Evolutionary conservation across 2,329 filamentous ascomycete species (phyloP).

Genomic region (Ilyonectria sp.): DNA sequence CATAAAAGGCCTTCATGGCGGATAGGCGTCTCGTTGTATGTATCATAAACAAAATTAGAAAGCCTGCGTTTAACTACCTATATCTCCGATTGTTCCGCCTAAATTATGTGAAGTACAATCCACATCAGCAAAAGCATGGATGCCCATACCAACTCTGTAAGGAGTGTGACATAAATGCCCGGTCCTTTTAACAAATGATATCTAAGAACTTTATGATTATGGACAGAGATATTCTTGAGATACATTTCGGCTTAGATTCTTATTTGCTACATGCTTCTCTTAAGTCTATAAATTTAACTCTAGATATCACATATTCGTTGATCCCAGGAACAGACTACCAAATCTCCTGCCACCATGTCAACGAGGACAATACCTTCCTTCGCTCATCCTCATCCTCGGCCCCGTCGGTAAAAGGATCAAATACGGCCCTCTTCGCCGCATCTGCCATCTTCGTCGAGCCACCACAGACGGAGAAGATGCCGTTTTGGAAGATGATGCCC

Average conservation of each 20-base stretch:
- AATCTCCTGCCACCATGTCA: conserved; percentile 72
- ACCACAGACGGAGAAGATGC: conserved; percentile 69
- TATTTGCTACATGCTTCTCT: not conserved
- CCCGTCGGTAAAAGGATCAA: conserved; percentile 62
- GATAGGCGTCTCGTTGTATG: not conserved
- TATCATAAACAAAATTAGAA: not conserved
- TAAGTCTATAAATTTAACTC: not conserved
- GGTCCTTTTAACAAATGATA: too few species aligned
- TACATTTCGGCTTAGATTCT: not conserved
- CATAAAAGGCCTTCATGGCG: not conserved
- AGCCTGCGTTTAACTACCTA: not conserved
- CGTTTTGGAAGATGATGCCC: conserved; percentile 54
- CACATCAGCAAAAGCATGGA: too few species aligned
- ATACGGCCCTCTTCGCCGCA: conserved; percentile 67
- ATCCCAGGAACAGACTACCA: conserved; percentile 59
- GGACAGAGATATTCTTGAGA: not conserved
- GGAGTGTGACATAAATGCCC: too few species aligned
- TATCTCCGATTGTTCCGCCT: too few species aligned
- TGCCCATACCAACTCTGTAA: too few species aligned
- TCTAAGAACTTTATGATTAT: not conserved
- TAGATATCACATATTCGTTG: not conserved
- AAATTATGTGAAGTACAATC: too few species aligned
- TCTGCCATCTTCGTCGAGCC: conserved; percentile 72
- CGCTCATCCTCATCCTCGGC: conserved; percentile 56
- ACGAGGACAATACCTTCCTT: conserved; percentile 53